These are phyloP conservation scores for Silene conica DNA, from an alignment of 148 eudicot species.

Conservation along the genomic window DNA sequence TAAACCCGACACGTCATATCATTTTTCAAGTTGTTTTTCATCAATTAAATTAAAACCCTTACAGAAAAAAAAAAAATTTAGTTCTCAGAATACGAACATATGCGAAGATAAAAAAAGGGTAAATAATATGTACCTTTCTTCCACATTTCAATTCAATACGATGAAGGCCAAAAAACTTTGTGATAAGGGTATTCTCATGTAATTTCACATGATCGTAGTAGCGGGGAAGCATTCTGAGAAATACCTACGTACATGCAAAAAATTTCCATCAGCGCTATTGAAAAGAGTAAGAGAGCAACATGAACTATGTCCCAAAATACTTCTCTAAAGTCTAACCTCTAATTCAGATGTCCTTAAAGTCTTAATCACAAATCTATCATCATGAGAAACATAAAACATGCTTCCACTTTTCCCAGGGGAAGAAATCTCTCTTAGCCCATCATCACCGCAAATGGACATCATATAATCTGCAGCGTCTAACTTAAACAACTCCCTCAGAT, in stretches of 20 bases:
- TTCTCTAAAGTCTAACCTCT: slow-evolving; percentile 41
- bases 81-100: neutral
- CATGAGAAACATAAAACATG: slow-evolving; percentile 80
- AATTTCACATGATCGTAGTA: slow-evolving; percentile 55
- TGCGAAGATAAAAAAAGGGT: neutral
- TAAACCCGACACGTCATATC: neutral
- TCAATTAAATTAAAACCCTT: neutral
- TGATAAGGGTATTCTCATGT: slow-evolving; percentile 71
- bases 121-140: slow-evolving; percentile 51
- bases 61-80: neutral
- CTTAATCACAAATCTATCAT: slow-evolving; percentile 89
- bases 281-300: neutral
- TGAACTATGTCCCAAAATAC: slow-evolving; percentile 2
- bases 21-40: neutral
- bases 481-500: slow-evolving; percentile 95
- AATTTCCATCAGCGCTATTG: slow-evolving; percentile 1
- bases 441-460: slow-evolving; percentile 98
- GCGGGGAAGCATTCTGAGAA: slow-evolving; percentile 60
- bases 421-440: slow-evolving; percentile 78
- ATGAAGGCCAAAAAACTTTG: slow-evolving; percentile 92
- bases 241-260: slow-evolving; percentile 41
- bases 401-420: slow-evolving; percentile 99
- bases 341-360: slow-evolving; percentile 73
- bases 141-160: slow-evolving; percentile 54
- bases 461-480: slow-evolving; percentile 94